These are phyloP conservation scores for Diaporthe humulicola DNA, from an alignment of 2,329 filamentous ascomycete species.

Conservation along the genomic window DNA sequence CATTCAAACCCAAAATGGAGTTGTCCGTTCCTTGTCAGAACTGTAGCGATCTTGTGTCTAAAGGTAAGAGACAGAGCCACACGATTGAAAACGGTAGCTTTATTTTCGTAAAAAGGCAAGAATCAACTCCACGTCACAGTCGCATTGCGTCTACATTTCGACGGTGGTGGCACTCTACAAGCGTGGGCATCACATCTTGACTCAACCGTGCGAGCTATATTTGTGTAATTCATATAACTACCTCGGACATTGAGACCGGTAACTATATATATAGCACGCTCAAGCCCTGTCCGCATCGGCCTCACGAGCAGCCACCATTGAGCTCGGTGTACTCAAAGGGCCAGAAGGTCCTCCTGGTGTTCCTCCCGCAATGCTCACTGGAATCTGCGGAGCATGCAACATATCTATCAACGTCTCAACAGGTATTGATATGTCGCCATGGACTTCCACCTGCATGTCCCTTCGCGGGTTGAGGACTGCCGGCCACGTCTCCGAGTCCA, in stretches of 20 bases:
- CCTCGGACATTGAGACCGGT: not conserved
- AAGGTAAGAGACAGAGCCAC: too few relatives aligned
- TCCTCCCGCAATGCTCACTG: too few relatives aligned
- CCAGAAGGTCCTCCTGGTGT: too few relatives aligned
- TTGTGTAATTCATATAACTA: not conserved
- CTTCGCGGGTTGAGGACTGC: constrained; percentile 3
- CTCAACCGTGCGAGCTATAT: not conserved
- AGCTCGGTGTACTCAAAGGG: not conserved
- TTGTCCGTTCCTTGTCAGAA: too few relatives aligned
- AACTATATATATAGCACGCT: not conserved
- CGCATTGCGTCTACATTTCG: not conserved
- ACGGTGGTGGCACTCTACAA: not conserved
- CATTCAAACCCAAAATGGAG: too few relatives aligned
- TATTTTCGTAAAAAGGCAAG: too few relatives aligned
- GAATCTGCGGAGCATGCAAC: not conserved
- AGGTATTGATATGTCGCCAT: constrained; percentile 1
- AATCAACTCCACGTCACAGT: not conserved
- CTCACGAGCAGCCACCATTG: too few relatives aligned
- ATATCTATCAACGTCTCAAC: constrained; percentile 7
- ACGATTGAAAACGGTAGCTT: too few relatives aligned
- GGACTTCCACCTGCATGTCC: constrained; percentile 1
- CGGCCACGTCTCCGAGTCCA: constrained; percentile 22
- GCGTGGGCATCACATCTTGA: not conserved
- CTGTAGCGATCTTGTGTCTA: too few relatives aligned
- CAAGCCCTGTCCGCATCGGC: not conserved